Evolutionary conservation across 345 rosid species (phyloP).

Genomic region (Euphorbia lathyris): DNA sequence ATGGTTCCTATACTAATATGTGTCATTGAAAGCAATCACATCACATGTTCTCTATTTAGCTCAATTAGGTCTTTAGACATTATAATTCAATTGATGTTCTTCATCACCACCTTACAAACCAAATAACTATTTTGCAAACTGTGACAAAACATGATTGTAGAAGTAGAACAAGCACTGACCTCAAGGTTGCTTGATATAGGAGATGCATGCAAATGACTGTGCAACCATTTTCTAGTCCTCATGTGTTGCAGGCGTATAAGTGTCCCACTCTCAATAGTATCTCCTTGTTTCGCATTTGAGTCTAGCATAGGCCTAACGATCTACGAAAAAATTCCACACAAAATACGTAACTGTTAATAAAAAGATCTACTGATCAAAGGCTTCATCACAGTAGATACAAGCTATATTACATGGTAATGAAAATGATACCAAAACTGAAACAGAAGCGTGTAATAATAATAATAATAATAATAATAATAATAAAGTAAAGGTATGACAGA

Average conservation of each 20-base stretch:
- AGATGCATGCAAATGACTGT: slow-evolving; percentile 91
- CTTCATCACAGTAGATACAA: too few relatives aligned
- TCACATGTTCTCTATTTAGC: background rate
- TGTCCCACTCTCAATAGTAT: slow-evolving; percentile 60
- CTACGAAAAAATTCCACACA: slow-evolving; percentile 29
- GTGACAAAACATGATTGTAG: background rate
- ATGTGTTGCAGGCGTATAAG: slow-evolving; percentile 82
- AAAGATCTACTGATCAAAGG: too few relatives aligned
- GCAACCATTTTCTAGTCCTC: slow-evolving; percentile 93
- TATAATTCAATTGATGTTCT: background rate
- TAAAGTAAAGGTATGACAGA: too few relatives aligned
- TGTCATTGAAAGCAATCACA: background rate
- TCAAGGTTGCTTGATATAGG: slow-evolving; percentile 96
- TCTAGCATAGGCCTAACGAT: slow-evolving; percentile 68
- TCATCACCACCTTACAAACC: background rate
- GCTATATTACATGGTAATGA: too few relatives aligned
- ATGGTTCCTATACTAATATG: background rate
- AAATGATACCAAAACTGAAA: too few relatives aligned
- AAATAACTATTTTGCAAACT: background rate
- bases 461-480: too few relatives aligned
- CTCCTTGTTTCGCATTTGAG: slow-evolving; percentile 72
- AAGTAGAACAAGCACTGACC: slow-evolving; percentile 40
- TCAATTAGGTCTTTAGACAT: background rate
- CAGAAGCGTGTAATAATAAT: too few relatives aligned
- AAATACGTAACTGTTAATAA: background rate